Conservation (phyloP, 768 basidiomycete genomes). For the Psilocybe subaeruginosa region DNA sequence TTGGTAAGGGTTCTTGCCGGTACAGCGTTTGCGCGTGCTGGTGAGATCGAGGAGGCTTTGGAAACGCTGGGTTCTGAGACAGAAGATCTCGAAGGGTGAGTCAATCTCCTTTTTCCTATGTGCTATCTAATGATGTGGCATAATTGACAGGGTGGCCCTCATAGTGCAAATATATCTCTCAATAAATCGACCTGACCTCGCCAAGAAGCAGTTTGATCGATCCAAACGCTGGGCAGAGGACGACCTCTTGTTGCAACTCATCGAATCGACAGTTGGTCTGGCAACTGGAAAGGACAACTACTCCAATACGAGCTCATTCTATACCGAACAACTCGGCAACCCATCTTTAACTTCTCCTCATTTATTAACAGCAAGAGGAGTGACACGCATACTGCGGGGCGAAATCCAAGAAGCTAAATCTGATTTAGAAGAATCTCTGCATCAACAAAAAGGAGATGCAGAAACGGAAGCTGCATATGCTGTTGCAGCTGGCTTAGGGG, state of each 20-base stretch:
- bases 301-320: conserved; percentile 60
- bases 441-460: conserved; percentile 57
- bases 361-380: conserved; percentile 77
- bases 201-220: conserved; percentile 81
- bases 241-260: conserved; percentile 84
- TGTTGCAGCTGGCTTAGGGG: conserved; percentile 64
- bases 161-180: conserved; percentile 88
- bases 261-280: conserved; percentile 82
- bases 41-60: conserved; percentile 89
- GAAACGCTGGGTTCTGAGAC: conserved; percentile 82
- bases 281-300: conserved; percentile 76
- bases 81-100: conserved; percentile 88
- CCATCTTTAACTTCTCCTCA: conserved; percentile 76
- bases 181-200: conserved; percentile 86
- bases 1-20: conserved; percentile 80
- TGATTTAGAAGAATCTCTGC: conserved; percentile 75
- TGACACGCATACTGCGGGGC: conserved; percentile 77
- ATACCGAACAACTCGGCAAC: conserved; percentile 83
- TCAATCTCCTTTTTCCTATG: conserved; percentile 30
- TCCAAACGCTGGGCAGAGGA: conserved; percentile 90
- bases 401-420: conserved; percentile 79
- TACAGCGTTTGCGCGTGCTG: conserved; percentile 83
- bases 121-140: background rate
- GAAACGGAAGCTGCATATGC: conserved; percentile 72
- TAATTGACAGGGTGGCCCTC: conserved; percentile 65